These are phyloP conservation scores for Neurospora sp. DNA, from an alignment of 495 filamentous ascomycete species.

Conservation along the genomic window DNA sequence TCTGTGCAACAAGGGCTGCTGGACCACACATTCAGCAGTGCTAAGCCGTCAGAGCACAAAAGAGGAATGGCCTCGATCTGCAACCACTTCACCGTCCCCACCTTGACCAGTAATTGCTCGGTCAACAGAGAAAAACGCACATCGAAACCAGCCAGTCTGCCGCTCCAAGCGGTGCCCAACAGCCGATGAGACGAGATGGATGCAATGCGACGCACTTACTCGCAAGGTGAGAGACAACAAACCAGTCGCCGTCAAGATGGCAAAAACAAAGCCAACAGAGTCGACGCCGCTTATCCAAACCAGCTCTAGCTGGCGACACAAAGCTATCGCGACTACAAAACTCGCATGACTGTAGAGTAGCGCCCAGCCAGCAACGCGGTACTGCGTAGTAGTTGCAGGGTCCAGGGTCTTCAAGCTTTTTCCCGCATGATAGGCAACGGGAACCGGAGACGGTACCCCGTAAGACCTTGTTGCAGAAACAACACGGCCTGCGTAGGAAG, in stretches of 20 bases:
- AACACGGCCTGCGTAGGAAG: background rate
- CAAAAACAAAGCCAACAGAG: background rate
- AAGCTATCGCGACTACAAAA: background rate
- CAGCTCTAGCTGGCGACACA: background rate
- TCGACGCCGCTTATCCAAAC: background rate
- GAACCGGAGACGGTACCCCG: background rate
- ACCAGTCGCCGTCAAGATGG: background rate
- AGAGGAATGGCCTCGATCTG: background rate
- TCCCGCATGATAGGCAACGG: background rate
- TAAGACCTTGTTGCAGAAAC: background rate
- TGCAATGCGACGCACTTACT: background rate
- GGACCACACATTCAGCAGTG: background rate
- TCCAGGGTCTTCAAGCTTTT: background rate
- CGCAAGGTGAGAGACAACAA: background rate
- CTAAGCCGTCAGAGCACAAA: background rate
- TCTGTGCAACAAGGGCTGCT: background rate
- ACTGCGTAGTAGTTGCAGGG: background rate
- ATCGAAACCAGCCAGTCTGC: background rate
- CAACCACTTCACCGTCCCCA: background rate
- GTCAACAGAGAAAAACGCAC: background rate
- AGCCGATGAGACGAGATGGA: background rate
- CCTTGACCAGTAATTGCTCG: background rate
- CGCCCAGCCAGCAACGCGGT: background rate
- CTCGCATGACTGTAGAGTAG: background rate
- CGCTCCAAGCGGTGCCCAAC: background rate